A percentile compares a stretch with the other conserved stretches of the same genome.
Evolutionary conservation across 257 asterid genomes (phyloP).

Genomic region (Solanum neorickii): DNA sequence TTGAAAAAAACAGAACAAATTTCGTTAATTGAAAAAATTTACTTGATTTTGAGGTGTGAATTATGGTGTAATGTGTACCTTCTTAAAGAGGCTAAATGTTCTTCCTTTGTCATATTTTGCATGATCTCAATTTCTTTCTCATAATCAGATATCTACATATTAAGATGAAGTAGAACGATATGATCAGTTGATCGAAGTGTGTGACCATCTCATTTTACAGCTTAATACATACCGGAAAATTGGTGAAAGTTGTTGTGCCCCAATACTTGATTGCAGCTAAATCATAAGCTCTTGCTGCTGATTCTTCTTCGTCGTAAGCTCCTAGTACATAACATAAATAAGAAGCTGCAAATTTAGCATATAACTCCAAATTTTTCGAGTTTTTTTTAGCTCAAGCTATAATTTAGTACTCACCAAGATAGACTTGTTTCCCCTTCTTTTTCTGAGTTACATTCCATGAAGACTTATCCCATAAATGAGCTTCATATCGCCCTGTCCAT

Average conservation of each 20-base stretch:
- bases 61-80: conserved; percentile 13
- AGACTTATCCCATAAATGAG: conserved; percentile 62
- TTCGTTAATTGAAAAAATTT: not conserved
- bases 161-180: not conserved
- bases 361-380: not conserved
- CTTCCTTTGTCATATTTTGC: conserved; percentile 42
- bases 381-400: not conserved
- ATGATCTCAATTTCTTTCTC: conserved; percentile 32
- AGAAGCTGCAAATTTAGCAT: not conserved
- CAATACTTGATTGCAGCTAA: conserved; percentile 46
- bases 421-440: conserved; percentile 64
- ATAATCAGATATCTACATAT: conserved; percentile 24
- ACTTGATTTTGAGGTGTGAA: not conserved
- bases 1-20: not conserved
- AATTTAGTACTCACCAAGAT: conserved; percentile 48
- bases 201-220: not conserved
- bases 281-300: conserved; percentile 50
- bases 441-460: conserved; percentile 53
- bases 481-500: conserved; percentile 56
- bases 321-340: conserved; percentile 5
- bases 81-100: conserved; percentile 46
- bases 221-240: conserved; percentile 17
- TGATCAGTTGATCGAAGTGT: not conserved
- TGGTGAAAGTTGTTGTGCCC: conserved; percentile 41
- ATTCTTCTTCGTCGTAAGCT: conserved; percentile 47